A percentile compares a stretch with the other conserved stretches of the same genome.
These are phyloP conservation scores for Triticum timopheevii DNA, from an alignment of 176 grass and related monocot genomes.

Conservation along the genomic window DNA sequence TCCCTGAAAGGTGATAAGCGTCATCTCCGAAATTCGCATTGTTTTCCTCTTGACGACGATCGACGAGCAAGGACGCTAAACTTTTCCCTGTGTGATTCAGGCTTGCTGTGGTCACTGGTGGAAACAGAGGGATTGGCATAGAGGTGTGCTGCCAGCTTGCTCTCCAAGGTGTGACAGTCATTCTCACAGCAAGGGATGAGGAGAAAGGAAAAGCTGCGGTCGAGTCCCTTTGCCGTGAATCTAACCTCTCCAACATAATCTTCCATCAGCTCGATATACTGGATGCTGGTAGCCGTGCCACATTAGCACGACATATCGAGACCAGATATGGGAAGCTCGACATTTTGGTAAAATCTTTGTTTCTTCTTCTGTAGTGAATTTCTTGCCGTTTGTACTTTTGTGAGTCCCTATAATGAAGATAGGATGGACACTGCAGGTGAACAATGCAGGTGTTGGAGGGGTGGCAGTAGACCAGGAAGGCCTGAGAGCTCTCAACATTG, in stretches of 20 bases:
- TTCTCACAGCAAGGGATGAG: conserved; percentile 72
- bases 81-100: background rate
- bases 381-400: background rate
- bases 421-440: conserved; percentile 43
- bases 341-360: conserved; percentile 50
- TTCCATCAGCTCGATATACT: conserved; percentile 70
- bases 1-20: conserved; percentile 23
- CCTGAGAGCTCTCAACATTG: conserved; percentile 58
- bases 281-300: conserved; percentile 8
- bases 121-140: conserved; percentile 64
- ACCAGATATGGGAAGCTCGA: conserved; percentile 60
- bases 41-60: background rate
- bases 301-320: conserved; percentile 37
- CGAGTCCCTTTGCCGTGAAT: conserved; percentile 37
- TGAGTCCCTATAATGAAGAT: too few relatives aligned
- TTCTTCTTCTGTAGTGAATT: background rate
- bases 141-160: conserved; percentile 60
- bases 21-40: background rate
- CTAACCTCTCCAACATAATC: conserved; percentile 38
- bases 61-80: background rate
- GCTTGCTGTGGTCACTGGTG: conserved; percentile 69
- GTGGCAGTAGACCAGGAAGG: conserved; percentile 47
- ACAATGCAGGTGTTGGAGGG: conserved; percentile 61
- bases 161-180: conserved; percentile 40
- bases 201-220: conserved; percentile 39